These are phyloP conservation scores for Glonium stellatum DNA, from an alignment of 495 filamentous ascomycete species.

Conservation along the genomic window DNA sequence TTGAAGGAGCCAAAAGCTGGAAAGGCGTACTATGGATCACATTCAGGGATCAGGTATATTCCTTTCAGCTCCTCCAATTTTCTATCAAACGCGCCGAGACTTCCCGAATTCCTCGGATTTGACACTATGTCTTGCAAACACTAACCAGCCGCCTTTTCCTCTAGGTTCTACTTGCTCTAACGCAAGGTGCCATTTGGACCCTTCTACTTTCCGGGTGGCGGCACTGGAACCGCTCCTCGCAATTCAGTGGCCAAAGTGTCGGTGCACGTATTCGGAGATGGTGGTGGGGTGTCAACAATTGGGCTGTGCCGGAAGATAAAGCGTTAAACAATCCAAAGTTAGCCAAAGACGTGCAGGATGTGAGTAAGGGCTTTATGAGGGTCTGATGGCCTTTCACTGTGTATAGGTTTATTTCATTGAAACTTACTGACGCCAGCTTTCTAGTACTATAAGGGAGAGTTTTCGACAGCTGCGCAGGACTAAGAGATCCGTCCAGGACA, in stretches of 20 bases:
- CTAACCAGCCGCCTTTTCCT: slow-evolving; percentile 5
- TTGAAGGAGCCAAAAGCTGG: slow-evolving; percentile 68
- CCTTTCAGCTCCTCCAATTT: slow-evolving; percentile 22
- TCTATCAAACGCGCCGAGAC: no score
- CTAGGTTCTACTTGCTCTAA: slow-evolving; percentile 72
- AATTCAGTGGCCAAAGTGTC: slow-evolving; percentile 59
- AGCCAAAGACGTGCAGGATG: slow-evolving; percentile 43
- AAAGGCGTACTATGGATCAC: slow-evolving; percentile 78
- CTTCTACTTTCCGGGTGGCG: slow-evolving; percentile 74
- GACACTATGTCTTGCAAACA: slow-evolving; percentile 3
- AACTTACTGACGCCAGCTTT: no score
- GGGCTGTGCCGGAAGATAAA: slow-evolving; percentile 50
- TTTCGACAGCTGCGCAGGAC: slow-evolving; percentile 23
- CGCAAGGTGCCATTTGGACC: slow-evolving; percentile 78
- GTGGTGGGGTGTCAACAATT: slow-evolving; percentile 91
- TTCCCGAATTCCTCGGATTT: no score
- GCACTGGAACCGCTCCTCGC: slow-evolving; percentile 68
- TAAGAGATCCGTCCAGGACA: neutral
- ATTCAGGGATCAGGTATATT: slow-evolving; percentile 69
- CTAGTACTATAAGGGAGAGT: slow-evolving; percentile 26
- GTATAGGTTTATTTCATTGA: neutral
- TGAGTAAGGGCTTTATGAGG: slow-evolving; percentile 36
- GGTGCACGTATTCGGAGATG: slow-evolving; percentile 70
- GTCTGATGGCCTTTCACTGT: neutral
- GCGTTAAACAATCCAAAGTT: slow-evolving; percentile 29